Percentiles rank a stretch among this genome's conserved stretches.
Conservation (phyloP, 2,329 filamentous ascomycete species). For the Cercospora nicotianae region DNA sequence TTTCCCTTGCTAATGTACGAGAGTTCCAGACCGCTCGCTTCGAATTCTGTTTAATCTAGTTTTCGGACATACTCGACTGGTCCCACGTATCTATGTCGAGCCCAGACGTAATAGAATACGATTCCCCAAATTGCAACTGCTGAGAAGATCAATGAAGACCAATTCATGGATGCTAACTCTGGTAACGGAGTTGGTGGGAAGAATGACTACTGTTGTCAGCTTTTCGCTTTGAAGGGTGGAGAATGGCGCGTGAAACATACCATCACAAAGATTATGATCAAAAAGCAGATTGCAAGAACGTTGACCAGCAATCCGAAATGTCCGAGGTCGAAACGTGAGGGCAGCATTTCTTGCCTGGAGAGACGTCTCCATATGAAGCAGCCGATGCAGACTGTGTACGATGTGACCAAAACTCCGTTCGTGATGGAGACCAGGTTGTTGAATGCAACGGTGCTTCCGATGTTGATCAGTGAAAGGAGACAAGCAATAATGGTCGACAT, state of each 20-base stretch:
- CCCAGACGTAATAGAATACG: slow-evolving; percentile 25
- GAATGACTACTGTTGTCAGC: slow-evolving; percentile 14
- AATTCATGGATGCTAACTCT: slow-evolving; percentile 28
- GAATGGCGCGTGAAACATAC: not conserved
- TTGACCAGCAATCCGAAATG: slow-evolving; percentile 23
- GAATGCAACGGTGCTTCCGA: slow-evolving; percentile 44
- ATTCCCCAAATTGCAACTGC: slow-evolving; percentile 21
- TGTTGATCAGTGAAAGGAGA: slow-evolving; percentile 30
- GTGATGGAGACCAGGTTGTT: slow-evolving; percentile 40
- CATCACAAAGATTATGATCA: slow-evolving; percentile 14
- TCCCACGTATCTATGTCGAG: slow-evolving; percentile 23
- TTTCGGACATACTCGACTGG: slow-evolving; percentile 28
- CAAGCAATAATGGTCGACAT: slow-evolving; percentile 21
- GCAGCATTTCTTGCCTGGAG: slow-evolving; percentile 23
- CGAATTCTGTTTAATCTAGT: slow-evolving; percentile 13
- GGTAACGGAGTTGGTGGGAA: slow-evolving; percentile 26
- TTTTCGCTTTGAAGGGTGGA: not conserved
- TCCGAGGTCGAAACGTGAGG: slow-evolving; percentile 29
- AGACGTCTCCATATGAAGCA: slow-evolving; percentile 28
- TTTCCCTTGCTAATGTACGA: not conserved
- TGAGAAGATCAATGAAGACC: slow-evolving; percentile 29
- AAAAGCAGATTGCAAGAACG: slow-evolving; percentile 23
- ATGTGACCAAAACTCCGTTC: slow-evolving; percentile 38
- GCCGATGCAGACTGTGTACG: slow-evolving; percentile 27
- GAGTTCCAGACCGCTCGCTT: not conserved